Conservation (phyloP, 257 asterid species). For the Jasminum sambac region DNA sequence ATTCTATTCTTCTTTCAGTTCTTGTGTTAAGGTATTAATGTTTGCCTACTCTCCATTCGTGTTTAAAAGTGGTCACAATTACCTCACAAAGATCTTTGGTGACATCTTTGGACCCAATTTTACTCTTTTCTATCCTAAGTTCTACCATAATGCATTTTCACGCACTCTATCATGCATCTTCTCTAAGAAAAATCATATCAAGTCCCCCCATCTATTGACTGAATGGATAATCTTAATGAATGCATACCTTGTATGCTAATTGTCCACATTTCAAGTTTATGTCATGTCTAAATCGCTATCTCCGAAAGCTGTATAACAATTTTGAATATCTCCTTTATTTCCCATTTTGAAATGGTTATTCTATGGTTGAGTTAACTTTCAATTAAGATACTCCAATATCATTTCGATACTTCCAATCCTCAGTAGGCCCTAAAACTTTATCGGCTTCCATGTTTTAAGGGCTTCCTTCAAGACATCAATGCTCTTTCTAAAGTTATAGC, state of each 20-base stretch:
- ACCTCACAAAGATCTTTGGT: neutral
- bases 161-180: neutral
- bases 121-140: neutral
- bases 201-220: neutral
- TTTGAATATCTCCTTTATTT: neutral
- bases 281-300: neutral
- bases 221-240: neutral
- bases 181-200: neutral
- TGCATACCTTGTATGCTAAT: neutral
- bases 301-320: neutral
- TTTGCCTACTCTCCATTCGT: neutral
- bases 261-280: neutral
- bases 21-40: no score
- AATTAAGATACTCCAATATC: neutral
- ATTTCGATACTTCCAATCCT: neutral
- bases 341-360: neutral
- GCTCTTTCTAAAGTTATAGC: neutral
- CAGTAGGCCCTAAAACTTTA: neutral
- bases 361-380: neutral
- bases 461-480: neutral
- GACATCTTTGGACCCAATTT: neutral
- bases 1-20: no score
- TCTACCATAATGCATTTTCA: neutral
- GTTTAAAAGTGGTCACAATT: neutral
- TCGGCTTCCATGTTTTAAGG: neutral